phyloP scores from a whole-genome alignment of 1,139 yeast genomes.

The Protomyces lactucae-debilis region DNA sequence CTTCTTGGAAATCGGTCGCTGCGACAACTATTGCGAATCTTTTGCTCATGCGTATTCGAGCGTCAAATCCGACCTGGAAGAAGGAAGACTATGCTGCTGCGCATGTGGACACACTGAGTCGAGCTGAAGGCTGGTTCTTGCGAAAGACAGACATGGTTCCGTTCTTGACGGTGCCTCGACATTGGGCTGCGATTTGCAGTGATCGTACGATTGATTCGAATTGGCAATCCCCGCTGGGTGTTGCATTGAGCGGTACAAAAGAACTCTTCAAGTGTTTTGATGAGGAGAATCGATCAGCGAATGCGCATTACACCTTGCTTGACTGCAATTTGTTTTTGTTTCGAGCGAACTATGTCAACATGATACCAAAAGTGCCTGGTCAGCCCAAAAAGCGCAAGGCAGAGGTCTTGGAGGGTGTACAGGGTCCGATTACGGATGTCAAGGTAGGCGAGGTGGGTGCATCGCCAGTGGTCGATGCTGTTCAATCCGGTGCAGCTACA shows the following conservation, averaged over 20 bases:
- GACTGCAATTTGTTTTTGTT: slow-evolving; percentile 28
- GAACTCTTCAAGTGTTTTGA: slow-evolving; percentile 29
- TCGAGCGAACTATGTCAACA: slow-evolving; percentile 23
- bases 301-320: slow-evolving; percentile 27
- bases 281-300: slow-evolving; percentile 27
- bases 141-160: slow-evolving; percentile 29
- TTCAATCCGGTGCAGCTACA: neutral
- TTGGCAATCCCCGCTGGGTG: slow-evolving; percentile 28
- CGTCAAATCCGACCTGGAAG: slow-evolving; percentile 16
- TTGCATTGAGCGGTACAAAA: slow-evolving; percentile 15
- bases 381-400: slow-evolving; percentile 8
- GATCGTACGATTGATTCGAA: slow-evolving; percentile 17
- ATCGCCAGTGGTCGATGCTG: neutral
- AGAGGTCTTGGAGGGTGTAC: neutral
- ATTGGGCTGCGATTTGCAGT: slow-evolving; percentile 19
- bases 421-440: neutral
- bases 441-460: neutral
- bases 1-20: slow-evolving; percentile 28
- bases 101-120: slow-evolving; percentile 4
- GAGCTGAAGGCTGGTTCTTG: slow-evolving; percentile 15
- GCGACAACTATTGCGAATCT: slow-evolving; percentile 29
- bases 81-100: slow-evolving; percentile 24
- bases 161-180: slow-evolving; percentile 23
- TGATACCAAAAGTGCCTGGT: neutral
- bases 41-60: slow-evolving; percentile 20